Percentiles rank a stretch among this genome's conserved stretches.
Conservation (phyloP, 345 rosid species). For the Aquilaria sinensis region DNA sequence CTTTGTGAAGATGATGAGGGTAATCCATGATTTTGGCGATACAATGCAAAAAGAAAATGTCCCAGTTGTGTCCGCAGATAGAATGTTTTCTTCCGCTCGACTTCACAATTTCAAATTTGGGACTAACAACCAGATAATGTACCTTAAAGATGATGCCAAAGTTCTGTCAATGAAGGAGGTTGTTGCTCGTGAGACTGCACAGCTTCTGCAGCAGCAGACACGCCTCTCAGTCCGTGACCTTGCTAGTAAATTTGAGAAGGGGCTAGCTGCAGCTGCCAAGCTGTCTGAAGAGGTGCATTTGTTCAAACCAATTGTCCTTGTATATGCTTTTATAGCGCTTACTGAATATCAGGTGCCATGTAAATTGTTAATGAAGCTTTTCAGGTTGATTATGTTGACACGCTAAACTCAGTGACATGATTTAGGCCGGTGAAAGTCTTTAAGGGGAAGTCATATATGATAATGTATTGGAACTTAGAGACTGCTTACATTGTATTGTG, state of each 20-base stretch:
- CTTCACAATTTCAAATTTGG: slow-evolving; percentile 86
- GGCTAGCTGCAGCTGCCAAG: slow-evolving; percentile 94
- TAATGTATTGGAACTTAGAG: too few relatives aligned
- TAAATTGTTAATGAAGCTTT: too few relatives aligned
- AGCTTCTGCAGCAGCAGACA: slow-evolving; percentile 86
- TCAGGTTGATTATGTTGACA: too few relatives aligned
- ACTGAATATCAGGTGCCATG: too few relatives aligned
- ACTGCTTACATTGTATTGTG: too few relatives aligned
- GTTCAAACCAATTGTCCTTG: too few relatives aligned
- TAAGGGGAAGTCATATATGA: too few relatives aligned
- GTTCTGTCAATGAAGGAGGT: slow-evolving; percentile 84
- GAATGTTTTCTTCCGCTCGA: slow-evolving; percentile 70
- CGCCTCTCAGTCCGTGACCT: slow-evolving; percentile 97
- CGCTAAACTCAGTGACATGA: too few relatives aligned
- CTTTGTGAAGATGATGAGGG: slow-evolving; percentile 53
- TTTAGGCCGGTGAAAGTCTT: too few relatives aligned
- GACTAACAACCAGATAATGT: slow-evolving; percentile 64
- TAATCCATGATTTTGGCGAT: slow-evolving; percentile 57
- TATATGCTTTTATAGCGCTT: too few relatives aligned
- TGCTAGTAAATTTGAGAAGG: slow-evolving; percentile 87
- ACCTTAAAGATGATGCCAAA: slow-evolving; percentile 68
- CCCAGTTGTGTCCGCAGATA: slow-evolving; percentile 79
- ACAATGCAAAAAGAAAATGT: slow-evolving; percentile 60
- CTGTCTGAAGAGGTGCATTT: slow-evolving; percentile 77
- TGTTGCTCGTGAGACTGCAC: slow-evolving; percentile 87